phyloP scores from a whole-genome alignment of 768 basidiomycete species.

The Russula ochroleuca region DNA sequence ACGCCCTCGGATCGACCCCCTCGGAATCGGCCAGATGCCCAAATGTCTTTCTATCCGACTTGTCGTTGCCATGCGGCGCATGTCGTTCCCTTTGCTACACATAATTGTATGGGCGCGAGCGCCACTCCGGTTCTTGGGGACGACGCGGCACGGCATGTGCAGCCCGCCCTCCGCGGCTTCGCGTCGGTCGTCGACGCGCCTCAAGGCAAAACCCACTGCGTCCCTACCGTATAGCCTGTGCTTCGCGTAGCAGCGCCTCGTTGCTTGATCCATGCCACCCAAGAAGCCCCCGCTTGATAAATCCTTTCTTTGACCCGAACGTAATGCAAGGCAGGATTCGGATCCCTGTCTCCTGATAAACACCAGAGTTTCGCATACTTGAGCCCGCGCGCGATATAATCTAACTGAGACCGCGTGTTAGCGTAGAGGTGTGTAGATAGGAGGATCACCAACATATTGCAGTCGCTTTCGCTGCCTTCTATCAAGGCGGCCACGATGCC shows the following conservation, averaged over 20 bases:
- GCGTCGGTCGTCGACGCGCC: constrained; percentile 3
- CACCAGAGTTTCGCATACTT: not conserved
- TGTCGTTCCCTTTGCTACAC: not conserved
- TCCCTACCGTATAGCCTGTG: not conserved
- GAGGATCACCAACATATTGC: not conserved
- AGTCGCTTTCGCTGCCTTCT: constrained; percentile 3
- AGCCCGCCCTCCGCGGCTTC: constrained; percentile 20
- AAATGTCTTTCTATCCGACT: not conserved
- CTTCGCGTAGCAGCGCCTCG: not conserved
- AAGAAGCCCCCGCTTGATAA: not conserved
- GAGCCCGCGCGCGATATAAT: not conserved
- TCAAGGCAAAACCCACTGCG: not conserved
- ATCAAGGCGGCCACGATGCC: constrained; percentile 9
- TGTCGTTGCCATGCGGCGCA: constrained; percentile 5
- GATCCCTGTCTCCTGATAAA: not conserved
- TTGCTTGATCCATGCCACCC: not conserved
- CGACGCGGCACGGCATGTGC: constrained; percentile 3
- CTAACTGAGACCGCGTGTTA: not conserved
- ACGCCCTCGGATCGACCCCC: not conserved
- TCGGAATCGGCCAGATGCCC: constrained; percentile 11
- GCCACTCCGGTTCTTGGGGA: not conserved
- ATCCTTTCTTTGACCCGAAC: not conserved
- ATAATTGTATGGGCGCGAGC: constrained; percentile 2
- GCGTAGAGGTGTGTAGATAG: not conserved
- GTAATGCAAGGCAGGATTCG: not conserved